Conservation (phyloP, 2,329 filamentous ascomycete species). For the Neofusicoccum sp. region DNA sequence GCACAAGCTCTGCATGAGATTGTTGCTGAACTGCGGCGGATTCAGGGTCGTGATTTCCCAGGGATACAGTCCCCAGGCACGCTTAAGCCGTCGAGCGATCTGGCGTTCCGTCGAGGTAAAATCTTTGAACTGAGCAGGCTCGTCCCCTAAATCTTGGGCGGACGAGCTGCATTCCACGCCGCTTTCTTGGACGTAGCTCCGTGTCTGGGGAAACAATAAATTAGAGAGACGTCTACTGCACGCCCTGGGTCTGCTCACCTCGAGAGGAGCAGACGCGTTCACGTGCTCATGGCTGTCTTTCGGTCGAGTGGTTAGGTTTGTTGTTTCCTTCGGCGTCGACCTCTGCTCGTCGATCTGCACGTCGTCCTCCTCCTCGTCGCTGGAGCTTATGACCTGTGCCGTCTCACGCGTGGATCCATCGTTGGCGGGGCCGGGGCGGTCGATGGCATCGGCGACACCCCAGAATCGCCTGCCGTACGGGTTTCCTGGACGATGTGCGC, state of each 20-base stretch:
- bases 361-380: conserved; percentile 2
- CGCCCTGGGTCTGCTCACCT: neutral
- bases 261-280: neutral
- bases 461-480: neutral
- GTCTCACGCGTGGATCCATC: neutral
- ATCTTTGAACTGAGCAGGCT: neutral
- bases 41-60: neutral
- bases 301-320: neutral
- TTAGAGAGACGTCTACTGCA: neutral
- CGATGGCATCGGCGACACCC: neutral
- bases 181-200: neutral
- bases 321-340: neutral
- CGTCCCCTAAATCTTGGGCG: neutral
- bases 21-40: neutral
- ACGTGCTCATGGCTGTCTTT: neutral
- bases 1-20: neutral
- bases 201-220: neutral
- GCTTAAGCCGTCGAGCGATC: neutral
- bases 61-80: neutral
- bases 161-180: neutral
- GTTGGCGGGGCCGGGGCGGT: neutral
- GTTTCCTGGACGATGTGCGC: conserved; percentile 10
- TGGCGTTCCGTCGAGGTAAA: neutral
- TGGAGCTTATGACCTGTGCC: neutral
- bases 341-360: conserved; percentile 1